Conservation (phyloP, 164 flowering plant species). For the Umbellularia californica region DNA sequence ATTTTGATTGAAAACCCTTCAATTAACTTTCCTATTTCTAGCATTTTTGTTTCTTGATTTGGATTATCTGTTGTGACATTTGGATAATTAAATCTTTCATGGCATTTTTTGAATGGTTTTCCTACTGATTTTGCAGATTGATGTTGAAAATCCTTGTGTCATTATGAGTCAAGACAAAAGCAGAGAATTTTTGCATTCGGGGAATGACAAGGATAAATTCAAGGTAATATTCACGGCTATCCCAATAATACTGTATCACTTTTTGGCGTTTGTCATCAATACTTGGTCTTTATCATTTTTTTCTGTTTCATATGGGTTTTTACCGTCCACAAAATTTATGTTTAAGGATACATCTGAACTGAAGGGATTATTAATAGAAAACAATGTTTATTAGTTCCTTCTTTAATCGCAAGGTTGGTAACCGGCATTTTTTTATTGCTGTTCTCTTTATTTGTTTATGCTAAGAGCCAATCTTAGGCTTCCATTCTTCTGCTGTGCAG, state of each 20-base stretch:
- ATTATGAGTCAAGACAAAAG: conserved; percentile 98
- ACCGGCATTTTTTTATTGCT: too few relatives aligned
- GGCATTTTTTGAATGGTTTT: neutral
- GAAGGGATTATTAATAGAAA: neutral
- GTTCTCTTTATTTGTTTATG: neutral
- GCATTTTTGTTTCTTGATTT: neutral
- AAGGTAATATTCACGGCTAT: conserved; percentile 42
- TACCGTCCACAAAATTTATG: too few relatives aligned
- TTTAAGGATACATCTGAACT: neutral
- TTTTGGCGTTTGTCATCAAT: neutral
- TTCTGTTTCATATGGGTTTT: neutral
- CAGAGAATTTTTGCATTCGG: conserved; percentile 96
- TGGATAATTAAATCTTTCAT: neutral
- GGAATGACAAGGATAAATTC: conserved; percentile 89
- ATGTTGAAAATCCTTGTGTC: conserved; percentile 99
- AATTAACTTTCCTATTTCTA: neutral
- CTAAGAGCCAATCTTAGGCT: neutral
- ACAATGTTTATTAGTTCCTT: too few relatives aligned
- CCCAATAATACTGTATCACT: neutral
- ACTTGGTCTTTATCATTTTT: neutral
- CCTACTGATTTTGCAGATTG: conserved; percentile 56
- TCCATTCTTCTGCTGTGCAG: conserved; percentile 30
- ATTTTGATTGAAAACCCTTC: neutral
- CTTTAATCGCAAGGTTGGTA: too few relatives aligned
- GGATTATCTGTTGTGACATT: neutral